Percentiles rank a stretch among this genome's conserved stretches.
Conservation (phyloP, 2,329 filamentous ascomycete genomes). For the Clonostachys rhizophaga region DNA sequence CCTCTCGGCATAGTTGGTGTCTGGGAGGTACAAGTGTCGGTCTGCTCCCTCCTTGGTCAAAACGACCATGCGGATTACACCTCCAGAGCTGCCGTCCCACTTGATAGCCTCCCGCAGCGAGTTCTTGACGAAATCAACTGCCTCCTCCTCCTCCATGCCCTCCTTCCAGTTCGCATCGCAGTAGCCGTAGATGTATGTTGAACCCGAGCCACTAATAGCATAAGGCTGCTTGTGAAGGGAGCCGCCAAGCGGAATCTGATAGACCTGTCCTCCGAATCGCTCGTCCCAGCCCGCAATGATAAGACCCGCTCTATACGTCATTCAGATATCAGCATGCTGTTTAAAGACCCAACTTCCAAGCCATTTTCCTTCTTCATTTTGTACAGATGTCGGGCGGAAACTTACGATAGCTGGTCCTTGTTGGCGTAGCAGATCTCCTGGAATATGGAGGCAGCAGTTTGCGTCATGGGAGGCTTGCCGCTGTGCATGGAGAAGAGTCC, state of each 20-base stretch:
- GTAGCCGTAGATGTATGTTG: constrained; percentile 99
- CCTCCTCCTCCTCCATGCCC: constrained; percentile 87
- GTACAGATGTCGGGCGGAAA: constrained; percentile 5
- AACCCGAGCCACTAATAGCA: constrained; percentile 92
- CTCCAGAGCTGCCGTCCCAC: constrained; percentile 98
- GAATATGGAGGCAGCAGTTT: constrained; percentile 92
- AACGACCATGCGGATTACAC: constrained; percentile 97
- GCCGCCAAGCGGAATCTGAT: constrained; percentile 92
- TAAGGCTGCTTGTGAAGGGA: constrained; percentile 97
- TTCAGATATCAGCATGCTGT: not conserved
- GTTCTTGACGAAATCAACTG: constrained; percentile 88
- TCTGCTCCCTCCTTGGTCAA: constrained; percentile 85
- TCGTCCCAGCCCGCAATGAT: constrained; percentile 99
- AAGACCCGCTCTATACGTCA: constrained; percentile 71
- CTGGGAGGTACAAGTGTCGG: constrained; percentile 92
- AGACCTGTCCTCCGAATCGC: constrained; percentile 92
- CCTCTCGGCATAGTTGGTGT: constrained; percentile 77
- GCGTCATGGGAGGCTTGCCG: constrained; percentile 85
- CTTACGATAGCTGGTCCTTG: constrained; percentile 87
- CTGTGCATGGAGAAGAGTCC: constrained; percentile 89
- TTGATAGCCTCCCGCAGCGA: constrained; percentile 93
- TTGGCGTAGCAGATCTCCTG: constrained; percentile 98
- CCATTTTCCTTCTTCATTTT: not conserved
- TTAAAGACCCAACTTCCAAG: too few relatives aligned
- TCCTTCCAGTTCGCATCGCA: constrained; percentile 96